Percentiles rank a stretch among this genome's conserved stretches.
Conservation (phyloP, 148 eudicot species). For the Pouteria glomerata region DNA sequence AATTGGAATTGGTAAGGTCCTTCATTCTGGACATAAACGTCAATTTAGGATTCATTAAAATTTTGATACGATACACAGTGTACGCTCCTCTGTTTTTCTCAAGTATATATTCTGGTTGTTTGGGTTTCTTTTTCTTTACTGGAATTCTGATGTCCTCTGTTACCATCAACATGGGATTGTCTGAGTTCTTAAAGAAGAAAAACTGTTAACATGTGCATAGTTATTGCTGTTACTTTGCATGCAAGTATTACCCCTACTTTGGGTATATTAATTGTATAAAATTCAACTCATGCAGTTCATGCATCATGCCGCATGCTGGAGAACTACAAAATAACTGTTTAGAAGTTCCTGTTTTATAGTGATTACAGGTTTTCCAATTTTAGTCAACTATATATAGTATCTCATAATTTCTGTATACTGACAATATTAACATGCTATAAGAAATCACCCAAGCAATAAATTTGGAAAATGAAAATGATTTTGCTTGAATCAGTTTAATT, state of each 20-base stretch:
- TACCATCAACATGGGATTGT: background rate
- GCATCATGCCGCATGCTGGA: no score
- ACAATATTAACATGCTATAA: no score
- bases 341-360: no score
- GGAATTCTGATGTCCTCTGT: background rate
- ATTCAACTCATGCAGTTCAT: no score
- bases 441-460: no score
- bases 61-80: background rate
- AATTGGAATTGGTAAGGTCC: slow-evolving; percentile 73
- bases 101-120: background rate
- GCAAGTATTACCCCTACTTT: background rate
- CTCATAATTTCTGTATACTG: no score
- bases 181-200: background rate
- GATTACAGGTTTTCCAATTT: no score
- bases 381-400: no score
- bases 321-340: no score
- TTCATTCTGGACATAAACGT: background rate
- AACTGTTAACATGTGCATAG: background rate
- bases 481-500: no score
- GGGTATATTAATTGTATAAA: background rate
- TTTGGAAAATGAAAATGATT: no score
- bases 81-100: background rate
- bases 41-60: background rate
- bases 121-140: background rate
- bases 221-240: slow-evolving; percentile 1